Evolutionary conservation across 192 early-diverging fungal genomes (phyloP).

Genomic region (Coemansia erecta): DNA sequence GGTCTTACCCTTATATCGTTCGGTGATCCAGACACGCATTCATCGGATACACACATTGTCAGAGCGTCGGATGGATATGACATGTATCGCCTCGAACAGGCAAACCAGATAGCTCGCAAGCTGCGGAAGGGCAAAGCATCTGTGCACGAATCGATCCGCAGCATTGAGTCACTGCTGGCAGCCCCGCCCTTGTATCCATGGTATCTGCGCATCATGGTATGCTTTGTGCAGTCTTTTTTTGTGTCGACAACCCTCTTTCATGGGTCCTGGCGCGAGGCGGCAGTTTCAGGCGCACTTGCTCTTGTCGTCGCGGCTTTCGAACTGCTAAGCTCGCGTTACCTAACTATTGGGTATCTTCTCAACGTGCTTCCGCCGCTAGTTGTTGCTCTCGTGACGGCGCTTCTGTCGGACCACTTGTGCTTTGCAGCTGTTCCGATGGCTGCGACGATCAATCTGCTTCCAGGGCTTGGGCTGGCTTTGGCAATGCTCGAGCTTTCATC

Average conservation of each 20-base stretch:
- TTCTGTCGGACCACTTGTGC: constrained; percentile 56
- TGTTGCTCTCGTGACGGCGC: constrained; percentile 56
- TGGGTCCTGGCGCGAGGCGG: constrained; percentile 61
- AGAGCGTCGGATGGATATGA: constrained; percentile 57
- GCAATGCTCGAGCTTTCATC: constrained; percentile 79
- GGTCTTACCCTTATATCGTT: constrained; percentile 66
- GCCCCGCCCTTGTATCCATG: constrained; percentile 50
- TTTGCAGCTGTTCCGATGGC: constrained; percentile 59
- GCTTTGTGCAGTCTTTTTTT: constrained; percentile 56
- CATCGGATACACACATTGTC: constrained; percentile 69
- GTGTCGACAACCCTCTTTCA: constrained; percentile 60
- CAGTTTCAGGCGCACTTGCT: constrained; percentile 45
- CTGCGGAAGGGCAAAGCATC: constrained; percentile 57
- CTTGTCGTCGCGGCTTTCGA: constrained; percentile 57
- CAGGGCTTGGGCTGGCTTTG: constrained; percentile 72
- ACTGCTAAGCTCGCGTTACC: constrained; percentile 52
- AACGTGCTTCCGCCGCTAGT: constrained; percentile 58
- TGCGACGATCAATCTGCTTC: constrained; percentile 59
- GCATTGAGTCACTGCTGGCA: constrained; percentile 54
- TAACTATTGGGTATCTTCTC: constrained; percentile 57
- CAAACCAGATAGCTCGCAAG: constrained; percentile 59
- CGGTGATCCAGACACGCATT: constrained; percentile 64
- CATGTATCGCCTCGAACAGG: constrained; percentile 60
- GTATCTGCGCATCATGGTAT: constrained; percentile 53
- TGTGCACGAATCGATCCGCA: constrained; percentile 60